These are phyloP conservation scores for Achaetomiella virescens DNA, from an alignment of 495 filamentous ascomycete species.

Conservation along the genomic window DNA sequence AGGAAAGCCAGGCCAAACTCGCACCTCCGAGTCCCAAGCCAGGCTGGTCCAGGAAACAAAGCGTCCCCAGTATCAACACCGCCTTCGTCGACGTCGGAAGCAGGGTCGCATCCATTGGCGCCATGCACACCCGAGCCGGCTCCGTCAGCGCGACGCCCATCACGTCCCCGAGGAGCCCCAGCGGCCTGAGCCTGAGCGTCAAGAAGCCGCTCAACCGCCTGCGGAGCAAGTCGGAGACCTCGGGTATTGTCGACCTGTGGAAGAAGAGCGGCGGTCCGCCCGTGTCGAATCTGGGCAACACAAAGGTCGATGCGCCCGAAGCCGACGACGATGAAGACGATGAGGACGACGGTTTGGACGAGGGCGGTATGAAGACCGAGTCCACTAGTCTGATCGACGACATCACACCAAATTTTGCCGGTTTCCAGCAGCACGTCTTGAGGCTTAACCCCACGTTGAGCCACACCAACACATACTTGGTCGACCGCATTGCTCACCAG, in stretches of 20 bases:
- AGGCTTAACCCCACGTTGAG: slow-evolving; percentile 58
- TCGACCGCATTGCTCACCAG: slow-evolving; percentile 78
- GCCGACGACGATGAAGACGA: slow-evolving; percentile 36
- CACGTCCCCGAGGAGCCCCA: slow-evolving; percentile 47
- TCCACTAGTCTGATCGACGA: slow-evolving; percentile 39
- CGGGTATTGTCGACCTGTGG: slow-evolving; percentile 42
- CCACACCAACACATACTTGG: slow-evolving; percentile 49
- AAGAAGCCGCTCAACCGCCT: slow-evolving; percentile 52
- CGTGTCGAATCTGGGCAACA: slow-evolving; percentile 45
- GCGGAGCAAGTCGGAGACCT: slow-evolving; percentile 68
- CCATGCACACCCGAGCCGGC: slow-evolving; percentile 46
- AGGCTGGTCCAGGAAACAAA: slow-evolving; percentile 53
- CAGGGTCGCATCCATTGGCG: slow-evolving; percentile 57
- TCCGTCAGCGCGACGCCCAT: slow-evolving; percentile 50
- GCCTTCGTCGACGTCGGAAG: slow-evolving; percentile 58
- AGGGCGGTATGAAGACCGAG: slow-evolving; percentile 43
- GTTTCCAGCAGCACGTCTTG: slow-evolving; percentile 71
- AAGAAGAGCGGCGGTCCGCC: slow-evolving; percentile 55
- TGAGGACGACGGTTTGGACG: slow-evolving; percentile 48
- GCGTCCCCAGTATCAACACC: slow-evolving; percentile 58
- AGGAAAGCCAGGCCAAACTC: slow-evolving; percentile 48
- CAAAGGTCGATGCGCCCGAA: slow-evolving; percentile 22
- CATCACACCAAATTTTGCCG: slow-evolving; percentile 68
- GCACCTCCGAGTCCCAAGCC: slow-evolving; percentile 48
- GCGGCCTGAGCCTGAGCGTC: slow-evolving; percentile 36